Base-by-base conservation (phyloP, 345 rosid genomes). In the Melastoma malabathricum region DNA sequence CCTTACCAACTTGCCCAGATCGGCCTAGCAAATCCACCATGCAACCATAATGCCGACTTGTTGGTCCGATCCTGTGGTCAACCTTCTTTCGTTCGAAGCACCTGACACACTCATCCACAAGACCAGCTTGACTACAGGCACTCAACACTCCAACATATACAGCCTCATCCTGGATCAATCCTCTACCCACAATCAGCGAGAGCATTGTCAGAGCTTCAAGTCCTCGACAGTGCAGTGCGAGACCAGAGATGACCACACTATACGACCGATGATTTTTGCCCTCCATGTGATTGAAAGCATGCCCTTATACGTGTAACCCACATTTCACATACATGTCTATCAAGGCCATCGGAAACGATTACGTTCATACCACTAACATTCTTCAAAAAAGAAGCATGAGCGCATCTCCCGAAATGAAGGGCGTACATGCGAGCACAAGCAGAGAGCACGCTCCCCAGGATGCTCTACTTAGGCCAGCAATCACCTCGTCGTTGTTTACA, bases 41-140 rank as follows among this genome's bases (percentile, higher is more conserved):
- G 60, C 95, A 86, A 15, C 84, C 77, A 38, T 76, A 86, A 60
- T 80, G 95, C 55, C 73, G 76, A 59, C 76, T 63, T 8, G 79
- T 75, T n/a, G 78, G 79, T 48, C 73, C 69, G 16, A 80, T 69
- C 18, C 61, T 57, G 48, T 76, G 70, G 25, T 80, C 69, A 19
- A 15, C 38, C 65, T 54, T 69, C 86, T 79, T 70, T 57, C 44
- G 59, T 19, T 65, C 44, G 8, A 70, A 70, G 58, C n/a, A 52
- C 3, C 27, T 57, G 46, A 58, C 51, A 17, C 79, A 71, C 18
- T 70, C 75, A 2, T 70, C 46, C 10, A 74, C 68, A 46, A 70
- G 73, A 27, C 68, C 68, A 0, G 66, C 63, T 5, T 58, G 71
- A 39, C 66, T 61, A 51, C 75, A 74, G 29, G 79, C 75, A 18